Evolutionary conservation across 129 eudicot genomes (phyloP).

Genomic region (Scalesia atractyloides): DNA sequence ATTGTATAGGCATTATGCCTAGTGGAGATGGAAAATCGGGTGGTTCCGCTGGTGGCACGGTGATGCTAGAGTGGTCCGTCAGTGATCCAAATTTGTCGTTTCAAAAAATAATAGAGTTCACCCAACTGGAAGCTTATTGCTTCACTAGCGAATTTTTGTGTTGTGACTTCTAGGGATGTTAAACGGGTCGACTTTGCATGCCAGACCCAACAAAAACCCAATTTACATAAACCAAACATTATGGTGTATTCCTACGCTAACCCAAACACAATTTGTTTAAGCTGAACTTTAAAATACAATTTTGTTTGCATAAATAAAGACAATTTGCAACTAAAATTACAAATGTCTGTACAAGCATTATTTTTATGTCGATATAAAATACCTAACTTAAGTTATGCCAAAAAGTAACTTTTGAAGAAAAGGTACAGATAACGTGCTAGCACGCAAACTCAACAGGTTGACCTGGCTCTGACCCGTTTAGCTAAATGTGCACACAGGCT

Average conservation of each 20-base stretch:
- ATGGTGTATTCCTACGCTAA: not conserved
- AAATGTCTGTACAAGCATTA: not conserved
- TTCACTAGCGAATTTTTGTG: too few species aligned
- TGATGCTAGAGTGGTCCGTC: too few species aligned
- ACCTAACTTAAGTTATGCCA: not conserved
- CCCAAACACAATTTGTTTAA: not conserved
- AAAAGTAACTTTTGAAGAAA: too few species aligned
- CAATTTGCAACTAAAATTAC: not conserved
- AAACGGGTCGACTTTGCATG: not conserved
- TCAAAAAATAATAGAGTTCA: too few species aligned
- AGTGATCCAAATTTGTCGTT: too few species aligned
- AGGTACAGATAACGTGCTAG: not conserved
- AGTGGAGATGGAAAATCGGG: too few species aligned
- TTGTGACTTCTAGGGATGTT: not conserved
- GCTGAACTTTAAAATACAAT: too few species aligned
- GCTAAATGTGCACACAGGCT: not conserved
- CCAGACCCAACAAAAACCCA: not conserved
- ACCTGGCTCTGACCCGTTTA: not conserved
- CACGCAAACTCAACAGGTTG: not conserved
- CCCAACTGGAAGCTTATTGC: too few species aligned
- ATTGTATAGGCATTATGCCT: too few species aligned
- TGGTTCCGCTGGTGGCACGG: too few species aligned
- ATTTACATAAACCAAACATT: not conserved
- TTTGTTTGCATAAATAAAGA: too few species aligned
- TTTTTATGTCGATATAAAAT: not conserved